These are phyloP conservation scores for Benincasa hispida DNA, from an alignment of 306 rosid genomes.

Conservation along the genomic window DNA sequence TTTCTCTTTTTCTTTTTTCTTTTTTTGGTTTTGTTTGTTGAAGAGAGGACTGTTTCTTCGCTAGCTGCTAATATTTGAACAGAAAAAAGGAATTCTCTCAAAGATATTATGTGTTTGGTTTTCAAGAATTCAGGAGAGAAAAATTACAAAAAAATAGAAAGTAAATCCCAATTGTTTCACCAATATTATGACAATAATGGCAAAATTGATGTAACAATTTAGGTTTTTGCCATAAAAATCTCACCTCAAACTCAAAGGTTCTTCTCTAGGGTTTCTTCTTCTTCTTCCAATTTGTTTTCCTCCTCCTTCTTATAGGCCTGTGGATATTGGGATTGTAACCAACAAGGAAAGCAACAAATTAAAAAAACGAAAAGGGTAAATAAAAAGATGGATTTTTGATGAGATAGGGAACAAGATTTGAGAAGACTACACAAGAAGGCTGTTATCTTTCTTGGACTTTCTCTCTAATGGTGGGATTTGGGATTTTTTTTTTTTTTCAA, in stretches of 20 bases:
- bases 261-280: conserved; percentile 1
- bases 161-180: background rate
- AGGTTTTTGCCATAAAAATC: background rate
- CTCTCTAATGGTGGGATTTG: background rate
- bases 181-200: background rate
- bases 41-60: background rate
- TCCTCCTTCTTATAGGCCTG: background rate
- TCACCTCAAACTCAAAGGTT: background rate
- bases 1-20: background rate
- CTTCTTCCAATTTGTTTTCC: background rate
- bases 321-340: conserved; percentile 6
- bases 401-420: conserved; percentile 1
- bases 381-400: background rate
- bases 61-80: background rate
- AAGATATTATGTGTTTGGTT: background rate
- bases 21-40: background rate
- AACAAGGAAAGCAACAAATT: background rate
- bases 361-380: background rate
- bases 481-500: background rate
- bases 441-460: background rate
- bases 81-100: background rate
- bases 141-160: background rate
- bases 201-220: background rate
- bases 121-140: background rate
- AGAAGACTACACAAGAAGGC: background rate